Base-by-base conservation (phyloP, 441 rosid genomes). In the Gossypium schwendimanii region DNA sequence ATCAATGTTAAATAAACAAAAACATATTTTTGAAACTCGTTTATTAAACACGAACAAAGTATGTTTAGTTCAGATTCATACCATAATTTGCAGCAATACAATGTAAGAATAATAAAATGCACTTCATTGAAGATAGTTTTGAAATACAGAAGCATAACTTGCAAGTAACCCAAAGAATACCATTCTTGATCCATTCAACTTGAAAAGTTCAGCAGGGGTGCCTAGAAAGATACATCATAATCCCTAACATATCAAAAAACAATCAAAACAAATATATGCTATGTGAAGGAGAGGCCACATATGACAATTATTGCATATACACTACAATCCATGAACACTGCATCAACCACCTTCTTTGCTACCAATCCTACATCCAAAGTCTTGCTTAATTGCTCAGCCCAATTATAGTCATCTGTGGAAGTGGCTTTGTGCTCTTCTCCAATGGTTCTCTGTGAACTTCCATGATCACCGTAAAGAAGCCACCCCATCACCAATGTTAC, bases 311-410 rank as follows among this genome's bases (percentile, higher is more conserved):
- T 68, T 4, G 86, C 82, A 69, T 90, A 88, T 10, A 92, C 72
- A 72, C 94, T 87, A 75, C 86, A 88, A 77, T 92, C 97, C 88
- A 88, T 87, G 36, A 86, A 47, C 18, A 85, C 69, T 1, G 97
- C 97, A 54, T 92, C 89, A 68, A 88, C 70, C 59, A 83, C 86
- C 84, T 86, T 90, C 85, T 82, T 81, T 65, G 83, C 47, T 78
- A 88, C 71, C 76, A 88, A 78, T 69, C 84, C 88, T 2, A 77
- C 74, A 86, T 92, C 97, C 80, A 94, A 76, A 26, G 82, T 84
- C 39, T 81, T 86, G 72, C 94, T 82, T 2, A 86, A 85, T 78
- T 88, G 92, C 60, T 80, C 87, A 52, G 74, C 83, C 87, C 89
- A 84, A 76, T 78, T 89, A 39, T 73, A 63, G 63, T 70, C 83